Evolutionary conservation across 768 basidiomycete genomes (phyloP).

Genomic region (Rhodotorula sphaerocarpa): DNA sequence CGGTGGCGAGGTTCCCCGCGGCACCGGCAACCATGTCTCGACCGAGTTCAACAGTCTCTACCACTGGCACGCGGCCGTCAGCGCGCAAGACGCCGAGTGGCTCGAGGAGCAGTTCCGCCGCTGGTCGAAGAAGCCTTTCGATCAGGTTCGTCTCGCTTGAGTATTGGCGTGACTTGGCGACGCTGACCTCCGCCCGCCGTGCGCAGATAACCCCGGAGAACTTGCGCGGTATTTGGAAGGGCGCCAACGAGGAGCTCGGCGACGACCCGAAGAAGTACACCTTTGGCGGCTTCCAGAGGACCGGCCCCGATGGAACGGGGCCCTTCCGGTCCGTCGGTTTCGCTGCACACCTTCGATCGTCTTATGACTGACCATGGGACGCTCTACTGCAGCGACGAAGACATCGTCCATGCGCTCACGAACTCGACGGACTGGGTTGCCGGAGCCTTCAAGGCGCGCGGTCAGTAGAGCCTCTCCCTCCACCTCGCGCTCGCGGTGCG

Average conservation of each 20-base stretch:
- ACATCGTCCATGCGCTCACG: conserved; percentile 19
- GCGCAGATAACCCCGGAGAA: conserved; percentile 16
- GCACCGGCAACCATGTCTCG: conserved; percentile 22
- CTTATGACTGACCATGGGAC: not conserved
- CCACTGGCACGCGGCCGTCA: conserved; percentile 43
- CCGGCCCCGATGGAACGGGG: conserved; percentile 3
- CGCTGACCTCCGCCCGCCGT: not conserved
- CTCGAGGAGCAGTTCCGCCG: conserved; percentile 47
- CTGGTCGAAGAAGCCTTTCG: conserved; percentile 18
- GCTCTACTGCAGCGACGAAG: conserved; percentile 11
- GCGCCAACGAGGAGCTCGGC: conserved; percentile 2
- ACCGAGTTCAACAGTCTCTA: conserved; percentile 32
- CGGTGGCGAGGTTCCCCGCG: conserved; percentile 8
- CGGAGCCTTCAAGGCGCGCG: conserved; percentile 25
- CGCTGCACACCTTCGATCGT: not conserved
- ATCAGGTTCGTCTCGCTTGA: conserved; percentile 6
- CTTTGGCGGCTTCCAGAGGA: conserved; percentile 13
- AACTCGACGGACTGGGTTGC: conserved; percentile 22
- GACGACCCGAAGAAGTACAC: conserved; percentile 10
- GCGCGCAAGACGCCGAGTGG: conserved; percentile 42
- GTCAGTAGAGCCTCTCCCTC: too few species aligned
- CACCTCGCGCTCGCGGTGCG: too few species aligned
- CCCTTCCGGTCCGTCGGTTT: not conserved
- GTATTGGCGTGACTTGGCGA: too few species aligned
- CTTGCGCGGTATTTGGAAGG: not conserved